Evolutionary conservation across 352 stramenopile species (phyloP).

Genomic region (Phytophthora multivora): DNA sequence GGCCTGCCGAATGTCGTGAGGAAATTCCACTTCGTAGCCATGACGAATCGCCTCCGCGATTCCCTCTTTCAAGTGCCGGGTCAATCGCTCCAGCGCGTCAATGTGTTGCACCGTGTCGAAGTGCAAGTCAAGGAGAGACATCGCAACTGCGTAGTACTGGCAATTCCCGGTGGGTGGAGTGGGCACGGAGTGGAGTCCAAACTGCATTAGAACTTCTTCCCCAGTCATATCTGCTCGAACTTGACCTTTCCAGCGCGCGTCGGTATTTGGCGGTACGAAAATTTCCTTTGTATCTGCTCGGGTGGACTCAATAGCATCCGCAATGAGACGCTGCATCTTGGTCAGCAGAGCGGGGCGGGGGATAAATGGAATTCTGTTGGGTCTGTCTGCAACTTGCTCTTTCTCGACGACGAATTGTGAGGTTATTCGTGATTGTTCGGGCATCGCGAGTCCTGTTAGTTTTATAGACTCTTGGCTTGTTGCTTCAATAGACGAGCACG

Average conservation of each 20-base stretch:
- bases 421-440: not conserved
- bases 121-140: conserved; percentile 5
- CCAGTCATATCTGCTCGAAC: conserved; percentile 1
- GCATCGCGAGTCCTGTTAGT: not conserved
- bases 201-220: not conserved
- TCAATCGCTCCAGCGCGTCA: conserved; percentile 8
- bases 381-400: not conserved
- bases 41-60: conserved; percentile 10
- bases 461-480: not conserved
- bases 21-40: conserved; percentile 23
- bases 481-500: not conserved
- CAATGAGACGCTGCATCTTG: conserved; percentile 7
- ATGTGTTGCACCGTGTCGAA: conserved; percentile 10
- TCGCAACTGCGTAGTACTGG: conserved; percentile 26
- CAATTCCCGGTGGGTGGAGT: conserved; percentile 24
- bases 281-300: not conserved
- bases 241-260: conserved; percentile 4
- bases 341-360: not conserved
- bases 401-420: not conserved
- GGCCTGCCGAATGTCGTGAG: conserved; percentile 24
- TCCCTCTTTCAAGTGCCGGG: conserved; percentile 11
- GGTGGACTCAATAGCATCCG: not conserved
- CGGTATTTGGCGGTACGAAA: conserved; percentile 4
- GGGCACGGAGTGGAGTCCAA: conserved; percentile 1
- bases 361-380: conserved; percentile 9